Evolutionary conservation across 148 eudicot species (phyloP), one percentile per base, ranked within the genome.

Genomic region (Pouteria glomerata): DNA sequence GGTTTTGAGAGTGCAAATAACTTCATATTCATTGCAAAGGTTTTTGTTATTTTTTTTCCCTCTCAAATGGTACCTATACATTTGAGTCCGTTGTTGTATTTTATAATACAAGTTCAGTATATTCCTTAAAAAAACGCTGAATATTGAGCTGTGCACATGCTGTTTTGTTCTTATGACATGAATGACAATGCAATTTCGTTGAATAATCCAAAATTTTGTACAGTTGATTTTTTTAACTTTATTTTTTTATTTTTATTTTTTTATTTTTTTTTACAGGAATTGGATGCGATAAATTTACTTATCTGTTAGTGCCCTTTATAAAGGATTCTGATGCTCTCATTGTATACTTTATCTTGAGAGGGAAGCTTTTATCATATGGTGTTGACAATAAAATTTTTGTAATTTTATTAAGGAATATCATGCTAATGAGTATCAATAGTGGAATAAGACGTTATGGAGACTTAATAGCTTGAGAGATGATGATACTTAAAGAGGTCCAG

Each of bases 71-170:
- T 63, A 63, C 57, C 64, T 73, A n/a, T 72, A 61, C 74, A 80
- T 81, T 83, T 78, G 85, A 80, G 87, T 83, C 70, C 56, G 33
- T 33, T 55, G 34, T 2, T 34, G 57, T 47, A 72, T 47, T 42
- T n/a, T 73, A 53, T 26, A 50, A 55, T 33, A 39, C 18, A 26
- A 42, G 61, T 59, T 65, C 63, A 6, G 7, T n/a, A 31, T 62
- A 33, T 44, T 63, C 61, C 15, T 53, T 24, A 26, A 44, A 23
- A 24, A 29, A 52, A 27, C 48, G 57, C 27, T 27, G 55, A 65
- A 44, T 44, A 41, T 50, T 73, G 14, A 47, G 59, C 70, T 74
- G 14, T 64, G 39, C 52, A 67, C 2, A 42, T 67, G 39, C 37
- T 57, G 13, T 24, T 65, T 69, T 0, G 27, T 33, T 31, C 11